A percentile compares a stretch with the other conserved stretches of the same genome.
These are phyloP conservation scores for Puccinellia tenuiflora DNA, from an alignment of 176 grass and related monocot genomes.

Conservation along the genomic window DNA sequence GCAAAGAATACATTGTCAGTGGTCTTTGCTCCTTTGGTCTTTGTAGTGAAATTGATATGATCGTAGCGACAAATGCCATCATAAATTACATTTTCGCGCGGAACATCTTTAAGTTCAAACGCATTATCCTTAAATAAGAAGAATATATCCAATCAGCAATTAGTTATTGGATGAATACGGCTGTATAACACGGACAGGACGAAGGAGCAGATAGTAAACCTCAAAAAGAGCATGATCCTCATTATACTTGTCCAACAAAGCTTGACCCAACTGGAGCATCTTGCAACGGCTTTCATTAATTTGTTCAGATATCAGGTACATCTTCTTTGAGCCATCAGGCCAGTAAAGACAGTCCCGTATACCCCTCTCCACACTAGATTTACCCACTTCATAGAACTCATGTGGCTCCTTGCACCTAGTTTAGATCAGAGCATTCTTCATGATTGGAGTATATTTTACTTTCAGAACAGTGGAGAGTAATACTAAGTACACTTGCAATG, in stretches of 20 bases:
- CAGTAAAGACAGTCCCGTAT: not conserved
- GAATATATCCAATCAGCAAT: not conserved
- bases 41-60: conserved; percentile 1
- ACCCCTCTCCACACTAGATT: not conserved
- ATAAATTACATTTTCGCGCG: not conserved
- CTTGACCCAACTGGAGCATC: not conserved
- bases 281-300: not conserved
- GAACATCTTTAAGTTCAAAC: not conserved
- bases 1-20: not conserved
- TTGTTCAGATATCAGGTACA: not conserved
- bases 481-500: not conserved
- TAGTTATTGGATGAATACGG: not conserved
- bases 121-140: not conserved
- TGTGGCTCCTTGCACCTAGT: not conserved
- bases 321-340: not conserved
- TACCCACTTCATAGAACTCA: not conserved
- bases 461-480: no score
- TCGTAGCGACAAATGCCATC: not conserved
- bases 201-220: not conserved
- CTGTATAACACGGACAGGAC: not conserved
- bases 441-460: not conserved
- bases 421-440: not conserved
- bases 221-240: not conserved
- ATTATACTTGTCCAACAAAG: not conserved
- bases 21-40: not conserved